Evolutionary conservation across 192 early-diverging fungal species (phyloP).

Genomic region (Gamsiella multidivaricata): DNA sequence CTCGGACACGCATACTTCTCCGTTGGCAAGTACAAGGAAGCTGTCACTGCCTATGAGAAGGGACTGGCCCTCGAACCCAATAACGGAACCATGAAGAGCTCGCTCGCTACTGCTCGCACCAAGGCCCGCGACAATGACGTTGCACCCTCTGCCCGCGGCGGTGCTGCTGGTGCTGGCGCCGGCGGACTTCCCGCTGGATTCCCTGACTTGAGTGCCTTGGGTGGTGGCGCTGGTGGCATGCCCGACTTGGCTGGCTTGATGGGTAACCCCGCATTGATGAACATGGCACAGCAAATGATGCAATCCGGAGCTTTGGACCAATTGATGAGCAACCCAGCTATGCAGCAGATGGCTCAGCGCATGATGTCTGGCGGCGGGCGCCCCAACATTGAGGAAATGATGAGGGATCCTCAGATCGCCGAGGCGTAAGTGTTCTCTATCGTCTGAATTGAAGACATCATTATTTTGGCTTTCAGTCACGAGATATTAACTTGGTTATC

Average conservation of each 20-base stretch:
- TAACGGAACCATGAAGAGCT: constrained; percentile 84
- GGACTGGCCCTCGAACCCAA: constrained; percentile 86
- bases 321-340: constrained; percentile 92
- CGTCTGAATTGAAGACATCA: too few species aligned
- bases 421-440: constrained; percentile 63
- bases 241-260: constrained; percentile 86
- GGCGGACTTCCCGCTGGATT: constrained; percentile 46
- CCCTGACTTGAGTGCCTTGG: constrained; percentile 59
- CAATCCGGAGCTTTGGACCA: constrained; percentile 80
- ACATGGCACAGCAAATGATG: constrained; percentile 95
- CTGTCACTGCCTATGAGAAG: constrained; percentile 90
- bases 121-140: constrained; percentile 61
- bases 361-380: constrained; percentile 79
- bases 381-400: constrained; percentile 66
- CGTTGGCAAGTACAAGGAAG: constrained; percentile 83
- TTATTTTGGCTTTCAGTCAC: constrained; percentile 16
- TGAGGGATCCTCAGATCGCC: constrained; percentile 78
- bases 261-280: constrained; percentile 95
- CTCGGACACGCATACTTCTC: constrained; percentile 95
- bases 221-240: constrained; percentile 74
- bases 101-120: constrained; percentile 74
- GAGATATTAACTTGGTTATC: neutral
- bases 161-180: constrained; percentile 55
- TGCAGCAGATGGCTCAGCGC: constrained; percentile 86
- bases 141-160: constrained; percentile 38